phyloP scores from a whole-genome alignment of 352 stramenopile species.

The Globisporangium recalcitrans region DNA sequence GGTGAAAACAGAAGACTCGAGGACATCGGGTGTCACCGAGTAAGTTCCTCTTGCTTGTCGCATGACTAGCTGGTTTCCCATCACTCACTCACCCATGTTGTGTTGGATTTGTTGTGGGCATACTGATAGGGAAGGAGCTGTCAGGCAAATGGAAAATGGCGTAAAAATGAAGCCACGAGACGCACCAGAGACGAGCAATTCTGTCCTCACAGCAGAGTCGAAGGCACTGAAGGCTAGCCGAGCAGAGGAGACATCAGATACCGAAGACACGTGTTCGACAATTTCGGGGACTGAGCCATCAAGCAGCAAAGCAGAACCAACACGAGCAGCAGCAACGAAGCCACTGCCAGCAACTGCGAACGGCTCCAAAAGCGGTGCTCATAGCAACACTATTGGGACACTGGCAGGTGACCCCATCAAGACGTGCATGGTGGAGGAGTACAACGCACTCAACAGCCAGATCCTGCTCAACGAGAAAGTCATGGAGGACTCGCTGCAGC shows the following conservation, averaged over 20 bases:
- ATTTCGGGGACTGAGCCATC: not conserved
- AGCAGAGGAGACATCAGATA: not conserved
- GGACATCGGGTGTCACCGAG: not conserved
- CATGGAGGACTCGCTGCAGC: conserved; percentile 23
- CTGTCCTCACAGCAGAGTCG: not conserved
- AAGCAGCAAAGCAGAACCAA: not conserved
- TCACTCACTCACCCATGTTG: not conserved
- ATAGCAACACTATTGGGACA: no score
- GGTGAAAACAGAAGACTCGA: not conserved
- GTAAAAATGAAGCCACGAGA: not conserved
- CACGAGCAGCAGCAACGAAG: not conserved
- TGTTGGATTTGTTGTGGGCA: not conserved
- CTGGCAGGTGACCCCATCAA: conserved; percentile 12
- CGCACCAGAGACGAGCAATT: not conserved
- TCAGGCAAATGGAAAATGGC: not conserved
- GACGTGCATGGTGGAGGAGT: conserved; percentile 18
- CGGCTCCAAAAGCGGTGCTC: no score
- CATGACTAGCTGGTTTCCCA: not conserved
- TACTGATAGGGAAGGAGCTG: not conserved
- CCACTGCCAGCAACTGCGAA: not conserved
- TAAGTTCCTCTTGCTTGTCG: not conserved
- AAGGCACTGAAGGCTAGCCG: not conserved
- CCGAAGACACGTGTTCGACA: conserved; percentile 4
- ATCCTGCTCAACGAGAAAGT: conserved; percentile 38
- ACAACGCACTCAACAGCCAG: conserved; percentile 34